Conservation (phyloP, 1,284 basidiomycete genomes). For the Mycena sp. region DNA sequence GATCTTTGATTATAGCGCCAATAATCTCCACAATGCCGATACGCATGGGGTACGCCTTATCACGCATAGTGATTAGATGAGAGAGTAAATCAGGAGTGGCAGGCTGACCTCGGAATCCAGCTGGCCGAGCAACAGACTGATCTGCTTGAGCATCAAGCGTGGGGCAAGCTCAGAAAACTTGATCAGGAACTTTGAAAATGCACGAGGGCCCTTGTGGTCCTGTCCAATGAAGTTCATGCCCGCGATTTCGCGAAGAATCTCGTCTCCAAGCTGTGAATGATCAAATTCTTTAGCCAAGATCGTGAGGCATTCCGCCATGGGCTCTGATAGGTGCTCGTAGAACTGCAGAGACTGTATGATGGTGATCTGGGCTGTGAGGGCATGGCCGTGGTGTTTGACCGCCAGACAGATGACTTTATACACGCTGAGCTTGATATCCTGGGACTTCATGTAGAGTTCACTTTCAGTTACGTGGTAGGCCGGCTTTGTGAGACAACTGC, state of each 20-base stretch:
- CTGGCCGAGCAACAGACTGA: slow-evolving; percentile 85
- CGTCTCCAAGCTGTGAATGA: slow-evolving; percentile 89
- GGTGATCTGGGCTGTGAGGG: slow-evolving; percentile 85
- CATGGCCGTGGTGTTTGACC: slow-evolving; percentile 92
- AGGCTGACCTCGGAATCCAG: slow-evolving; percentile 89
- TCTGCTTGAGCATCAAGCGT: slow-evolving; percentile 89
- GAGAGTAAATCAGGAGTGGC: slow-evolving; percentile 1
- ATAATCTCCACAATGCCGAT: slow-evolving; percentile 92
- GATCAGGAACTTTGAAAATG: slow-evolving; percentile 88
- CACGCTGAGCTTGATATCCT: slow-evolving; percentile 76
- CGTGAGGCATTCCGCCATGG: slow-evolving; percentile 91
- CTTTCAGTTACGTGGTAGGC: slow-evolving; percentile 89
- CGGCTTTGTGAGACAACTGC: slow-evolving; percentile 87
- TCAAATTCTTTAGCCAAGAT: slow-evolving; percentile 90
- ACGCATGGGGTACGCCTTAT: slow-evolving; percentile 93
- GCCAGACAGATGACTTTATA: slow-evolving; percentile 93
- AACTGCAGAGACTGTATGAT: slow-evolving; percentile 95
- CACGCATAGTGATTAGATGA: background rate
- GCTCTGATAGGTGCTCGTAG: slow-evolving; percentile 93
- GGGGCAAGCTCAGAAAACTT: slow-evolving; percentile 88
- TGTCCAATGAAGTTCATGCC: slow-evolving; percentile 77
- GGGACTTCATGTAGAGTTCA: slow-evolving; percentile 88
- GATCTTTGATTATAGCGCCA: slow-evolving; percentile 82
- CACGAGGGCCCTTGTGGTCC: slow-evolving; percentile 90
- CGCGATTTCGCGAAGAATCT: slow-evolving; percentile 88